Evolutionary conservation across 345 rosid genomes (phyloP).

Genomic region (Linum lewisii): DNA sequence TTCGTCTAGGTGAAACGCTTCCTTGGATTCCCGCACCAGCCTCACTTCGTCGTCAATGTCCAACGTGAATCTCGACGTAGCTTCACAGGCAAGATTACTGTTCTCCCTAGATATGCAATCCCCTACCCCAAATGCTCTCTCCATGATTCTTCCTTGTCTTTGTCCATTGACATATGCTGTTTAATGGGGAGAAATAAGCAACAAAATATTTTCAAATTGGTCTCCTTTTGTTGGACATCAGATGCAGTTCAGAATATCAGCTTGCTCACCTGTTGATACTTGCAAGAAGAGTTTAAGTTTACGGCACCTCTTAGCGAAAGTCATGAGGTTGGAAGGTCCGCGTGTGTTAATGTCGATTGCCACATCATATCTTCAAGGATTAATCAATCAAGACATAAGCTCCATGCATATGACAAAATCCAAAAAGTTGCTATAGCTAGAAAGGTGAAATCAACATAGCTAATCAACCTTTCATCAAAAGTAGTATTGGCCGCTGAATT

Average conservation of each 20-base stretch:
- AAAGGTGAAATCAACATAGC: background rate
- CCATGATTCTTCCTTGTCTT: constrained; percentile 83
- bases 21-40: constrained; percentile 35
- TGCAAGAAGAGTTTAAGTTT: constrained; percentile 66
- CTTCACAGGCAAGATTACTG: constrained; percentile 22
- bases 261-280: constrained; percentile 49
- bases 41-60: constrained; percentile 57
- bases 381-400: constrained; percentile 1
- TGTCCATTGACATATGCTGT: constrained; percentile 92
- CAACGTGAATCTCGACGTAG: constrained; percentile 20
- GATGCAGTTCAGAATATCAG: background rate
- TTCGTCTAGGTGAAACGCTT: constrained; percentile 26
- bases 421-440: too few relatives aligned
- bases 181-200: background rate
- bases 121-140: constrained; percentile 63
- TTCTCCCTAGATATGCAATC: constrained; percentile 63
- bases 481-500: constrained; percentile 81
- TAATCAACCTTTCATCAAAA: constrained; percentile 31
- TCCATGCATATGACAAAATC: background rate
- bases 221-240: background rate
- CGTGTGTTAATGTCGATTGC: constrained; percentile 62
- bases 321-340: constrained; percentile 61
- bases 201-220: background rate
- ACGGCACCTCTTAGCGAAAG: constrained; percentile 57
- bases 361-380: constrained; percentile 57